Evolutionary conservation across 306 rosid genomes (phyloP).

Genomic region (Sicyos edulis): DNA sequence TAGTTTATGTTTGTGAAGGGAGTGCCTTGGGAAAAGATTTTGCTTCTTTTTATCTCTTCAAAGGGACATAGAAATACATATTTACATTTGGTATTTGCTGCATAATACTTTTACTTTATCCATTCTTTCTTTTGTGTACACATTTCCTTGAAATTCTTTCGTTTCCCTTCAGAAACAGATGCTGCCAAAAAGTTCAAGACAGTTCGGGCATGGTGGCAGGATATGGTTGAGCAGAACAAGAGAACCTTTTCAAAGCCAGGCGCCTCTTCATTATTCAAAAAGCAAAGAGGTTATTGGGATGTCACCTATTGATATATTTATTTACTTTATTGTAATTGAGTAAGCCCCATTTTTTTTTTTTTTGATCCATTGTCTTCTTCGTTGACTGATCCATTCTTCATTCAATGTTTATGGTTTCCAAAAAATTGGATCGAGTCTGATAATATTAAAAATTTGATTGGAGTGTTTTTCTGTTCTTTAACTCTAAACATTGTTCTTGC

Average conservation of each 20-base stretch:
- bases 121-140: neutral
- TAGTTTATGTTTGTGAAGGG: neutral
- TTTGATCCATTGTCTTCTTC: neutral
- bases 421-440: neutral
- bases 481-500: neutral
- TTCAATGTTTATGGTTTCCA: neutral
- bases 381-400: neutral
- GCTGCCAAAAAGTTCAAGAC: conserved; percentile 66
- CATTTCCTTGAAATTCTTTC: neutral
- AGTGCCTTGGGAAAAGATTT: conserved; percentile 18
- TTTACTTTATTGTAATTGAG: neutral
- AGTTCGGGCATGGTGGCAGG: conserved; percentile 89
- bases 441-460: neutral
- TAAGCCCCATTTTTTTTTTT: neutral
- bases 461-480: neutral
- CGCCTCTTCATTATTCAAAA: conserved; percentile 26
- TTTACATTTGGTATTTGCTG: neutral
- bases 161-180: conserved; percentile 37
- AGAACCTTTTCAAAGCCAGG: conserved; percentile 30
- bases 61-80: neutral
- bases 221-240: conserved; percentile 62
- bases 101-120: neutral
- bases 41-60: conserved; percentile 2
- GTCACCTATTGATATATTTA: neutral
- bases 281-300: conserved; percentile 41